phyloP scores from a whole-genome alignment of 2,329 filamentous ascomycete species.

The Claviceps africana region DNA sequence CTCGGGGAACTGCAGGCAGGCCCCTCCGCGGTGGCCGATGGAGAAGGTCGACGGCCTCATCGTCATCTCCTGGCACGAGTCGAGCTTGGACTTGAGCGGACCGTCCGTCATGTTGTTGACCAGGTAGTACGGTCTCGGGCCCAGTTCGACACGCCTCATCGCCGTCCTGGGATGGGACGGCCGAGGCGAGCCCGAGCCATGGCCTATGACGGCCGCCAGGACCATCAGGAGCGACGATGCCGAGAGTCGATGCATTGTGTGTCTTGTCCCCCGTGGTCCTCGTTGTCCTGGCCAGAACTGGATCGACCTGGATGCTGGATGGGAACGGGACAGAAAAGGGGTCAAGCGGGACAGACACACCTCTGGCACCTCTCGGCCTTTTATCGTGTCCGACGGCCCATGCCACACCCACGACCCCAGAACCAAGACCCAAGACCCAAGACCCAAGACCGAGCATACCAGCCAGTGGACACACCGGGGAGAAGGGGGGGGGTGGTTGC shows the following conservation, averaged over 20 bases:
- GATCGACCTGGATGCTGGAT: too few relatives aligned
- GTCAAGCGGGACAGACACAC: too few relatives aligned
- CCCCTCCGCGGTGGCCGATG: slow-evolving; percentile 49
- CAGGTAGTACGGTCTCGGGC: slow-evolving; percentile 50
- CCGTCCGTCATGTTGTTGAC: slow-evolving; percentile 48
- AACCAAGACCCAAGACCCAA: too few relatives aligned
- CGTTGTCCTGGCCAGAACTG: neutral
- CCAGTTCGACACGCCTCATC: slow-evolving; percentile 41
- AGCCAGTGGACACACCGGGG: neutral
- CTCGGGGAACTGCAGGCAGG: slow-evolving; percentile 49
- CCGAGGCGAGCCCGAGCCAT: slow-evolving; percentile 15
- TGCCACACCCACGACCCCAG: too few relatives aligned
- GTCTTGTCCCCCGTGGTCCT: too few relatives aligned
- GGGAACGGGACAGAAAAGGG: neutral
- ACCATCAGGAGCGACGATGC: slow-evolving; percentile 16
- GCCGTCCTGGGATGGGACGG: slow-evolving; percentile 18
- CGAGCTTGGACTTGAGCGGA: slow-evolving; percentile 43
- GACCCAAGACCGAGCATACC: neutral
- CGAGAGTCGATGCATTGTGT: slow-evolving; percentile 18
- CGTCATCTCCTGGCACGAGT: slow-evolving; percentile 40
- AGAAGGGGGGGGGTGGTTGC: too few relatives aligned
- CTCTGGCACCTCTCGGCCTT: neutral
- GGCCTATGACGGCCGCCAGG: slow-evolving; percentile 16
- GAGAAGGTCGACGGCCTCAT: slow-evolving; percentile 39
- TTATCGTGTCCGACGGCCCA: neutral